Evolutionary conservation across 176 grass and related monocot genomes (phyloP), one percentile per base, ranked within the genome.

Genomic region (Phyllostachys edulis): DNA sequence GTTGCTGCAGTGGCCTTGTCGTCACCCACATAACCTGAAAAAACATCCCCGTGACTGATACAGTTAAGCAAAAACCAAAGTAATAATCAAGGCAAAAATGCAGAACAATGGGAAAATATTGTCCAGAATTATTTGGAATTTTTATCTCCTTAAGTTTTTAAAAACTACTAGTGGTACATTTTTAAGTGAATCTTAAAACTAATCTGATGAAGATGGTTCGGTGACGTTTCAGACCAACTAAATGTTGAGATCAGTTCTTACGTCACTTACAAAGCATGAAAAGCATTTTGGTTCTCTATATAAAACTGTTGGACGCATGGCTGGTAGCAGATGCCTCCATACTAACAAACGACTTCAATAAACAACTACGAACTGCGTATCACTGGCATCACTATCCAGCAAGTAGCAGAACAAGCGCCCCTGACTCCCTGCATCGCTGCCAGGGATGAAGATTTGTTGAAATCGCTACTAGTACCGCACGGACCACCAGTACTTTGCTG

Each of bases 11-110:
- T 94, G 4, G 87, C 90, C 76, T 90, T 61, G 5, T 83, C 40
- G 7, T 94, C 85, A 21, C 87, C 87, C 6, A 94, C 85, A 41
- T 92, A 94, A 65, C 90, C 90, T 94, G 85, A 26, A 80, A 41
- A 55, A 49, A 20, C 39, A 72, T 26, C 3, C 42, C 7, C 17
- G 51, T 23, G 27, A 64, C 4, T 77, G 18, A 77, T 65, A 37
- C 2, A 3, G 12, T 59, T 16, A 44, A 44, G 26, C 49, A 26
- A 15, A 46, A 21, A 66, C 7, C 49, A 11, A 46, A 63, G 7
- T 51, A 70, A 63, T 42, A 85, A 37, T 70, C 26, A 85, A 54
- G 54, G 23, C 46, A 54, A 76, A 17, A 3, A 78, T 62, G 23
- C 71, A 54, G 17, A 10, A 56, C 10, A 55, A 12, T 75, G 4